These are phyloP conservation scores for Aquilaria yunnanensis DNA, from an alignment of 345 rosid genomes.

Conservation along the genomic window DNA sequence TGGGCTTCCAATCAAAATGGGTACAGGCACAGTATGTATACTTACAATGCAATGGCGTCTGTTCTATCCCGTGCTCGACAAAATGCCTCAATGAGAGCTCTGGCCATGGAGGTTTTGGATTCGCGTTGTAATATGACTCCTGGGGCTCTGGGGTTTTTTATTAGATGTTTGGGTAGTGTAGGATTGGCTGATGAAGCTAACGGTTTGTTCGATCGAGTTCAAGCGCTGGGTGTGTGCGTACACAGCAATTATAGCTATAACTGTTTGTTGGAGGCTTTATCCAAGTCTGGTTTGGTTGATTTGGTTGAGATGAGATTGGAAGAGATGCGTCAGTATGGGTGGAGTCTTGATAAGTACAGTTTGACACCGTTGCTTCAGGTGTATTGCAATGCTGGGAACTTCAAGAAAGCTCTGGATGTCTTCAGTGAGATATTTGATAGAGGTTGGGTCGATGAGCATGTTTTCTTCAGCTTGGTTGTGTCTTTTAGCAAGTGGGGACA, in stretches of 20 bases:
- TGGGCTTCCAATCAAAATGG: constrained; percentile 68
- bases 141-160: constrained; percentile 69
- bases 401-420: constrained; percentile 45
- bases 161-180: constrained; percentile 70
- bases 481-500: constrained; percentile 64
- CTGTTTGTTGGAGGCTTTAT: constrained; percentile 70
- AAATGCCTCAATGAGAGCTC: constrained; percentile 50
- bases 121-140: constrained; percentile 62
- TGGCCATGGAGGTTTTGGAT: constrained; percentile 37
- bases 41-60: constrained; percentile 82
- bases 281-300: constrained; percentile 44
- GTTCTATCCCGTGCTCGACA: constrained; percentile 95
- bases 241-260: constrained; percentile 68
- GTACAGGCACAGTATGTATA: constrained; percentile 52
- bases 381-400: constrained; percentile 52
- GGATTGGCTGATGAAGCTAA: constrained; percentile 68
- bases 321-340: constrained; percentile 61
- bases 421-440: constrained; percentile 45
- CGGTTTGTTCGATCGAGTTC: constrained; percentile 53
- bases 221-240: constrained; percentile 47
- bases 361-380: constrained; percentile 70
- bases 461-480: constrained; percentile 49
- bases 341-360: constrained; percentile 51
- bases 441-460: constrained; percentile 68
- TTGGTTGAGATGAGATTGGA: constrained; percentile 56